These are phyloP conservation scores for Kazachstania martiniae DNA, from an alignment of 805 yeast genomes.

Conservation along the genomic window DNA sequence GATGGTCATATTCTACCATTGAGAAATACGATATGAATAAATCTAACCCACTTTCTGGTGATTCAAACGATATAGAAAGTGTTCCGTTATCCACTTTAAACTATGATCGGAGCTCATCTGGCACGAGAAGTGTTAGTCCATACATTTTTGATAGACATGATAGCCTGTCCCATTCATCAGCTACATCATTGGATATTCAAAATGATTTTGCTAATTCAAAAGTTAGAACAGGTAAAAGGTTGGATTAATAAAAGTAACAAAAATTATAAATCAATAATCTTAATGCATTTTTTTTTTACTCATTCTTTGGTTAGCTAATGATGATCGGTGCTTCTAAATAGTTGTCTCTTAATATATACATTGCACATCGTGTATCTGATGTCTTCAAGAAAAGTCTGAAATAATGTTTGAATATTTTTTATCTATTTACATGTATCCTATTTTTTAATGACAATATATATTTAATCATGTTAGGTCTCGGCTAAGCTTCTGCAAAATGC, in stretches of 20 bases:
- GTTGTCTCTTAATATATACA: too few species aligned
- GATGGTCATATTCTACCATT: constrained; percentile 52
- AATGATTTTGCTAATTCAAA: constrained; percentile 1
- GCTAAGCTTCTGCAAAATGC: too few species aligned
- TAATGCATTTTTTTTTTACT: too few species aligned
- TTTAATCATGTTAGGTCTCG: too few species aligned
- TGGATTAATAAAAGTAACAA: constrained; percentile 1
- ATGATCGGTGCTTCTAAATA: too few species aligned
- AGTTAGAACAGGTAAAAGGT: constrained; percentile 2
- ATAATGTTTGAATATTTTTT: too few species aligned
- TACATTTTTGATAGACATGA: constrained; percentile 25
- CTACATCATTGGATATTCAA: constrained; percentile 21
- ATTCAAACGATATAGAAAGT: constrained; percentile 25
- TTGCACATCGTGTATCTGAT: too few species aligned
- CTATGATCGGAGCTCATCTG: constrained; percentile 15
- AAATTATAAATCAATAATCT: too few species aligned
- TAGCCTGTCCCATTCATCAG: constrained; percentile 27
- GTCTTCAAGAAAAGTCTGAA: too few species aligned
- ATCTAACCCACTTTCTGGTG: constrained; percentile 29
- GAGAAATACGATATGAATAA: constrained; percentile 25
- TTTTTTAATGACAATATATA: too few species aligned
- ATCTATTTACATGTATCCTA: too few species aligned
- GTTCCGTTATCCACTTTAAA: constrained; percentile 16
- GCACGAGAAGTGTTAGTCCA: constrained; percentile 15
- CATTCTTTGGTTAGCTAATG: too few species aligned